These are phyloP conservation scores for Trametes punicea DNA, from an alignment of 768 basidiomycete genomes.

Conservation along the genomic window DNA sequence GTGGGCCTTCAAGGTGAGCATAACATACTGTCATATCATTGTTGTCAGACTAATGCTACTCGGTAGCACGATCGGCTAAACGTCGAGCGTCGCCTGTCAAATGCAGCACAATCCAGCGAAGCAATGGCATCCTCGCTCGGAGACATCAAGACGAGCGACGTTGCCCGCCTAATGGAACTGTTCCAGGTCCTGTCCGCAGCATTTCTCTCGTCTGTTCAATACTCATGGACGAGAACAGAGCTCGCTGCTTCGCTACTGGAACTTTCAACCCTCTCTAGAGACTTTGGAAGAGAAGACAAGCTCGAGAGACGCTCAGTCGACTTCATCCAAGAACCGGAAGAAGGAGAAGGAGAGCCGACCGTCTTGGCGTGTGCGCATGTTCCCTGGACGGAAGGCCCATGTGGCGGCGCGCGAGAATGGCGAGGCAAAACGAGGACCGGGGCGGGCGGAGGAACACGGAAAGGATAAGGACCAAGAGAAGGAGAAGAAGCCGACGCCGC, in stretches of 20 bases:
- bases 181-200: constrained; percentile 51
- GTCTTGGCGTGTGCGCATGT: constrained; percentile 21
- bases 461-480: constrained; percentile 34
- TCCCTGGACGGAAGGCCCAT: constrained; percentile 18
- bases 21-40: not conserved
- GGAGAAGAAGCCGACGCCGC: constrained; percentile 33
- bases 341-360: constrained; percentile 8
- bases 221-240: constrained; percentile 37
- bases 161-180: constrained; percentile 80
- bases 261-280: constrained; percentile 47
- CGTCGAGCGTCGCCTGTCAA: constrained; percentile 59
- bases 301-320: constrained; percentile 12
- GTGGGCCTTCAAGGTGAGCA: constrained; percentile 70
- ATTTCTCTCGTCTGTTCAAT: not conserved
- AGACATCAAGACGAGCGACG: constrained; percentile 69
- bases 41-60: constrained; percentile 4
- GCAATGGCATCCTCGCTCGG: constrained; percentile 10
- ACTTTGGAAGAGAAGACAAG: constrained; percentile 7
- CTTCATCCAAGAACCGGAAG: not conserved
- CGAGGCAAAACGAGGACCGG: not conserved
- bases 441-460: constrained; percentile 24
- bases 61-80: constrained; percentile 70
- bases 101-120: constrained; percentile 37
- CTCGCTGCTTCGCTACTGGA: constrained; percentile 69
- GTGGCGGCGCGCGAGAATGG: constrained; percentile 13